Evolutionary conservation across 139 green algal species (phyloP), one percentile per base, ranked within the genome.

Genomic region (Coelastrella sp.): DNA sequence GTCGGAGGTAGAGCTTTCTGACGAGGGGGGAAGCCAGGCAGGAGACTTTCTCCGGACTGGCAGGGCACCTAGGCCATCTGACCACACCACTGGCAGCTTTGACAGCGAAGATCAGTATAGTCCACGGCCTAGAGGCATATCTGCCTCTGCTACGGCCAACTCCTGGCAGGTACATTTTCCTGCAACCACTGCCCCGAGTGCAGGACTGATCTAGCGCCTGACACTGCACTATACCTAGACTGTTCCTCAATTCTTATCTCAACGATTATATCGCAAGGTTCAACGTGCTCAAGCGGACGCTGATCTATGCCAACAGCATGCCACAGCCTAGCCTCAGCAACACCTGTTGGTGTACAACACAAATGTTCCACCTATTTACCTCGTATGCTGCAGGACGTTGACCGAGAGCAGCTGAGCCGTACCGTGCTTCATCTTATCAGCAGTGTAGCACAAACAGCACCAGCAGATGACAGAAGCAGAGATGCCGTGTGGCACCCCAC

Each of bases 401-500:
- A 87, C 43, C 82, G 82, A 5, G 82, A 48, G 37, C 50, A 81
- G 71, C 69, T 87, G 57, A 67, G 57, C 3, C 41, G 50, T 4
- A 66, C 69, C 2, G 82, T 68, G 2, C 45, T 81, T 27, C 41
- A 35, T 9, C 40, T 87, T 2, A 87, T 87, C 82, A 87, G 82
- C 71, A 75, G 53, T 40, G 71, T 87, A 25, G 82, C 82, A 3
- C 40, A 34, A 4, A 87, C 82, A 48, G 82, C 82, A 8, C 82
- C 82, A 7, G 76, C 82, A 23, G 82, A 87, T 38, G 82, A 87
- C 82, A 78, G 43, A n/a, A 51, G 41, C 11, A 67, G 82, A 32
- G 71, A 87, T 32, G 82, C 82, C 38, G 71, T 81, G 40, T 81
- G 69, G 82, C 82, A 82, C 41, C 82, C 82, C 11, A 76, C 82